Conservation (phyloP, 176 grass and related monocot species). For the Pharus latifolius region DNA sequence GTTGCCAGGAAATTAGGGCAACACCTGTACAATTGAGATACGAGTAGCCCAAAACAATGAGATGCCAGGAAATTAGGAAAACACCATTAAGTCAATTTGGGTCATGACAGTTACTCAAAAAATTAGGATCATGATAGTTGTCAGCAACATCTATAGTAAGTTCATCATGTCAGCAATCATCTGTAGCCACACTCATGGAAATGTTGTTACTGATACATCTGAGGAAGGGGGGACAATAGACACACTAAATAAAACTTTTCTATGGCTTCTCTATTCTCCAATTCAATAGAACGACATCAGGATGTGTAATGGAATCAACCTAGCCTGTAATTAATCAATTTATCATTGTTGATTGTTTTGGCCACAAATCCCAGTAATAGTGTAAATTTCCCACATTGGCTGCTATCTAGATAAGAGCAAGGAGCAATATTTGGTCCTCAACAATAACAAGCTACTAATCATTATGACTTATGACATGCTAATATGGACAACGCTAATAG, state of each 20-base stretch:
- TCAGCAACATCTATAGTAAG: no score
- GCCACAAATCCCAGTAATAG: background rate
- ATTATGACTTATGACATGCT: background rate
- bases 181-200: background rate
- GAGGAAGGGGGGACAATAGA: background rate
- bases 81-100: background rate
- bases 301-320: background rate
- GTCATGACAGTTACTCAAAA: no score
- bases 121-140: no score
- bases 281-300: background rate
- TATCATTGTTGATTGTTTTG: background rate
- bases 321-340: background rate
- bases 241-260: background rate
- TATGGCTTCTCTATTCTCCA: no score
- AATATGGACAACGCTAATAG: background rate
- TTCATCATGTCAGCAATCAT: no score
- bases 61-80: background rate
- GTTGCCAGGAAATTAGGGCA: no score
- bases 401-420: background rate
- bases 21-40: no score
- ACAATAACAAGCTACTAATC: background rate
- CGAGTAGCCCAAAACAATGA: no score
- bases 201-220: background rate
- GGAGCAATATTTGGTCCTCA: background rate
- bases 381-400: background rate